phyloP scores from a whole-genome alignment of 2,329 filamentous ascomycete genomes.

The Blastomyces parvus region DNA sequence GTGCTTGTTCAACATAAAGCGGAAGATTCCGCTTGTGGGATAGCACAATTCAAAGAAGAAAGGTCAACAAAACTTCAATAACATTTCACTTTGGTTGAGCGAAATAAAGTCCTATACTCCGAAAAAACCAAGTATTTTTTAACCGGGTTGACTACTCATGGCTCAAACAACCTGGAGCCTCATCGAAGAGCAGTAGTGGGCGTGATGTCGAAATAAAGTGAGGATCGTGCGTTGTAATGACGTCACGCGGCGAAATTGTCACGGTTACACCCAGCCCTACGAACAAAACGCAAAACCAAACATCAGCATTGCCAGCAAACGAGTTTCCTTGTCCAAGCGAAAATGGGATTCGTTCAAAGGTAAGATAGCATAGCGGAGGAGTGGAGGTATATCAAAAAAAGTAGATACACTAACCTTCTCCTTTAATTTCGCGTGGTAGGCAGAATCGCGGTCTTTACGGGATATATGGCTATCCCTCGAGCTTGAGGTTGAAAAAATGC shows the following conservation, averaged over 20 bases:
- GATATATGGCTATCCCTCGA: constrained; percentile 57
- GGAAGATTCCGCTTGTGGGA: neutral
- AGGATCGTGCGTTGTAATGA: neutral
- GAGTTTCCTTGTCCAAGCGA: too few species aligned
- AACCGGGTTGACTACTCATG: neutral
- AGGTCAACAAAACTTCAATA: neutral
- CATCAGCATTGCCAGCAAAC: constrained; percentile 2
- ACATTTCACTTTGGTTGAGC: neutral
- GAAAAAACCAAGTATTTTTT: neutral
- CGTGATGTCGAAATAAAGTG: neutral
- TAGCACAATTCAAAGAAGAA: too few species aligned
- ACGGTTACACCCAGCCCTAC: constrained; percentile 7
- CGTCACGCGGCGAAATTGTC: neutral
- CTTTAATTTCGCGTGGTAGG: constrained; percentile 48
- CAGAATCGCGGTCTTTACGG: constrained; percentile 47
- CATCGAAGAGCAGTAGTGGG: neutral
- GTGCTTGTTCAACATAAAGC: neutral
- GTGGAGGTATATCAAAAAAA: neutral
- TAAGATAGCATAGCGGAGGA: neutral
- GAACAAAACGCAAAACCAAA: neutral
- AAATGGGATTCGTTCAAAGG: neutral
- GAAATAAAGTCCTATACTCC: neutral
- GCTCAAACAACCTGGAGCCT: neutral
- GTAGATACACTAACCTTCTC: constrained; percentile 27
- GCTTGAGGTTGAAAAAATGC: constrained; percentile 56